These are phyloP conservation scores for Pythium sp. DNA, from an alignment of 352 stramenopile species.

Conservation along the genomic window DNA sequence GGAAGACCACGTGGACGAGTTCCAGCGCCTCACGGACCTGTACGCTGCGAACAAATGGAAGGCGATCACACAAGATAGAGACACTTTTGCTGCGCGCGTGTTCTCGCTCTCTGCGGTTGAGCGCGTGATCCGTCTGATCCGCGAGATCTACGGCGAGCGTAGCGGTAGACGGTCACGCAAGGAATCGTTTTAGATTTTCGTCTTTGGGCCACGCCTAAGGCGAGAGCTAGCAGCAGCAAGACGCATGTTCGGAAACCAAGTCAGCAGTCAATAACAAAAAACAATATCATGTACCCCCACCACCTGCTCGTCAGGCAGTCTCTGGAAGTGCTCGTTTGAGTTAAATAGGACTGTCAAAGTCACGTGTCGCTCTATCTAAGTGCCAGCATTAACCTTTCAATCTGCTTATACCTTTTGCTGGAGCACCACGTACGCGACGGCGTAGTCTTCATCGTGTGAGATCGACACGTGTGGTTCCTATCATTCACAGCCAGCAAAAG, in stretches of 20 bases:
- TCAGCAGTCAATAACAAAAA: neutral
- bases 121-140: constrained; percentile 56
- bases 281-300: neutral
- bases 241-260: neutral
- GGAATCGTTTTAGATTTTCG: constrained; percentile 41
- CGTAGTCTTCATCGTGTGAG: constrained; percentile 83
- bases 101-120: constrained; percentile 62
- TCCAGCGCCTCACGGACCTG: constrained; percentile 38
- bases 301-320: too few species aligned
- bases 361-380: neutral
- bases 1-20: constrained; percentile 43
- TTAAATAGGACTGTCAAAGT: neutral
- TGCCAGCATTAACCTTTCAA: neutral
- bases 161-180: constrained; percentile 39
- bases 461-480: constrained; percentile 62
- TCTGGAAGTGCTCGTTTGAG: too few species aligned
- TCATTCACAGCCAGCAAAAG: neutral
- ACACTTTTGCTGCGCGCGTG: constrained; percentile 29
- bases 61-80: constrained; percentile 33
- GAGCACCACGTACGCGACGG: constrained; percentile 74
- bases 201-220: neutral
- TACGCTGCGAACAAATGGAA: constrained; percentile 44
- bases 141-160: constrained; percentile 59
- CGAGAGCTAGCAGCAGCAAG: neutral
- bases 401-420: constrained; percentile 23